Base-by-base conservation (phyloP, 768 basidiomycete genomes). In the Podaxis sp. region DNA sequence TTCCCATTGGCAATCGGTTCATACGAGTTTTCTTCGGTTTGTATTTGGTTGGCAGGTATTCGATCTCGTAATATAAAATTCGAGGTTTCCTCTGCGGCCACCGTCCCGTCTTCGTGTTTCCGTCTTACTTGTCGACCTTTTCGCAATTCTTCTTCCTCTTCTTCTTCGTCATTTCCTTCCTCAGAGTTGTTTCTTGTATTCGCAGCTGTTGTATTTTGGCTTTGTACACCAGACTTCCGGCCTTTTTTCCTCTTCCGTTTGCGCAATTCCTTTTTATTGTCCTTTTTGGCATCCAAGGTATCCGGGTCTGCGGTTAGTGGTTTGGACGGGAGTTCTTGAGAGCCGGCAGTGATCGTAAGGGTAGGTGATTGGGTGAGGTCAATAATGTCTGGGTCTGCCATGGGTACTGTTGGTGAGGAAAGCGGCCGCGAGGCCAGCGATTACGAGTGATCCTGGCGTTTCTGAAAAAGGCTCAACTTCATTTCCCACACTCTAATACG, bases 301-400 rank as follows among this genome's bases (percentile, higher is more conserved):
- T 38, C 26, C 13, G 17, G n/a, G 4, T 36, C 53, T 4, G 8
- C 11, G 30, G 30, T 17, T n/a, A 46, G 13, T 22, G 41, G 41
- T 55, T 40, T 56, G 12, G 41, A 11, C 26, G 58, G 11, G 38
- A 54, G 36, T 22, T 58, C 40, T 38, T 62, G 48, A n/a, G 58
- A 52, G 30, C 38, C 37, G 49, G 38, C n/a, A 51, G 15, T 40
- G 15, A 38, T 44, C 36, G 36, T 33, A 15, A 59, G 20, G 28
- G 57, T 56, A 33, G 63, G 55, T 38, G 66, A 60, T n/a, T 64
- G 59, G 2, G 76, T 77, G 22, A 77, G 72, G 64, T 78, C 77
- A 56, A 77, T 77, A 36, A 77, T 69, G 61, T 75, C 73, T 48
- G 56, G 41, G 4, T 49, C 20, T 33, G 48, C 36, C 51, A 59